These are phyloP conservation scores for Stachybotrys elegans DNA, from an alignment of 2,329 filamentous ascomycete species.

Conservation along the genomic window DNA sequence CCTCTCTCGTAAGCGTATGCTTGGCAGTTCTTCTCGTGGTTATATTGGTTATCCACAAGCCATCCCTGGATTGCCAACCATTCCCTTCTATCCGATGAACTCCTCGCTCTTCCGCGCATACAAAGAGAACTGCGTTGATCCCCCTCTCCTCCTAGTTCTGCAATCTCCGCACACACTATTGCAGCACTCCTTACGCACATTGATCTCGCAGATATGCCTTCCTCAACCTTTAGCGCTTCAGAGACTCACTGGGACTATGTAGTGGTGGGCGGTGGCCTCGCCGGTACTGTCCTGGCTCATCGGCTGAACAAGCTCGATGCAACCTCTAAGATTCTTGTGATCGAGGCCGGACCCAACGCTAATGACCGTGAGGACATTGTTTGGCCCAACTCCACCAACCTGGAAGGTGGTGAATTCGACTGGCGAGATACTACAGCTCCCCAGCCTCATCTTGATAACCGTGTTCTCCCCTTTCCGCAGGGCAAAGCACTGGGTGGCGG, in stretches of 20 bases:
- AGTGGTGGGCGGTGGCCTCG: constrained; percentile 30
- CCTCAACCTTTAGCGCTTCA: not conserved
- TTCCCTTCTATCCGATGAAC: too few species aligned
- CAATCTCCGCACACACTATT: too few species aligned
- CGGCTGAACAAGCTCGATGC: constrained; percentile 20
- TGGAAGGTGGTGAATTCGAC: constrained; percentile 22
- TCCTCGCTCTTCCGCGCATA: too few species aligned
- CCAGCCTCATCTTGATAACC: constrained; percentile 18
- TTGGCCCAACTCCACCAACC: constrained; percentile 19
- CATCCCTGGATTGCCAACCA: too few species aligned
- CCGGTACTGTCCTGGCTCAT: constrained; percentile 29
- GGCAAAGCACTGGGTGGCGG: constrained; percentile 34
- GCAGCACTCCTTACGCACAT: too few species aligned
- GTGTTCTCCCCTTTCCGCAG: constrained; percentile 16
- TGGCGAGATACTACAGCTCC: constrained; percentile 27
- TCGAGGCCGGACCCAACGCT: constrained; percentile 30
- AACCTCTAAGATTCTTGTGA: constrained; percentile 26
- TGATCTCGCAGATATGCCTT: too few species aligned
- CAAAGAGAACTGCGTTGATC: too few species aligned
- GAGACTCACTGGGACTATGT: constrained; percentile 25
- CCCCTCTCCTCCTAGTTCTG: too few species aligned
- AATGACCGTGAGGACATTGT: constrained; percentile 19
- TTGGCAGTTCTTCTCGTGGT: too few species aligned
- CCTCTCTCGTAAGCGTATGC: too few species aligned
- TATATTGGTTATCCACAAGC: too few species aligned